phyloP scores from a whole-genome alignment of 1,139 yeast genomes.

The Zygoascus meyerae region DNA sequence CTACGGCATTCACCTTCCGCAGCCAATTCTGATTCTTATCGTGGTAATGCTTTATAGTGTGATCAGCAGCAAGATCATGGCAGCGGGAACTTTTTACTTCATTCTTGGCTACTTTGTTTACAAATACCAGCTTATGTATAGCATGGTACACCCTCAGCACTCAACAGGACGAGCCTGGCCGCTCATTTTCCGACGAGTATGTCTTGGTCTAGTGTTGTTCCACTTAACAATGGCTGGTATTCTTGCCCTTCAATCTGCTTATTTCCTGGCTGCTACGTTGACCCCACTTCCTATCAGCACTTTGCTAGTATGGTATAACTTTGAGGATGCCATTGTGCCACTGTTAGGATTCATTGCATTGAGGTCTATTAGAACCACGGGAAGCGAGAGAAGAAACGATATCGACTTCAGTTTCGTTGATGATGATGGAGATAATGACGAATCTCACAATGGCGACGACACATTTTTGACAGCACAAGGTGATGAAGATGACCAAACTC shows the following conservation, averaged over 20 bases:
- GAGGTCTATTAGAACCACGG: conserved; percentile 45
- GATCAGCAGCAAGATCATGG: conserved; percentile 67
- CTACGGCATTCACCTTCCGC: conserved; percentile 77
- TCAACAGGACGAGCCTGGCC: conserved; percentile 91
- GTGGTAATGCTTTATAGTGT: conserved; percentile 69
- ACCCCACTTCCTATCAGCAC: conserved; percentile 73
- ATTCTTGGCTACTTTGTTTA: conserved; percentile 69
- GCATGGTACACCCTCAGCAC: conserved; percentile 82
- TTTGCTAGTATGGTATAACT: conserved; percentile 65
- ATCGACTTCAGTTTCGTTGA: conserved; percentile 7
- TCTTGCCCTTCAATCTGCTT: conserved; percentile 72
- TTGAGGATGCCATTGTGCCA: conserved; percentile 76
- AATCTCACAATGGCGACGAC: neutral
- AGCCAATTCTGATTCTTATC: conserved; percentile 67
- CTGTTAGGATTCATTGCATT: conserved; percentile 80
- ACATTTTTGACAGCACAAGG: neutral
- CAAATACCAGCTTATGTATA: conserved; percentile 73
- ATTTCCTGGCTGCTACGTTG: conserved; percentile 61
- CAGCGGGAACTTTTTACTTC: conserved; percentile 70
- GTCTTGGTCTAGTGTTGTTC: conserved; percentile 64
- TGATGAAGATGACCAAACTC: neutral
- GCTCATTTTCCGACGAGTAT: conserved; percentile 63
- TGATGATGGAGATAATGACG: neutral
- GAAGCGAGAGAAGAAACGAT: conserved; percentile 17
- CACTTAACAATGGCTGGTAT: conserved; percentile 93